Conservation (phyloP, 768 basidiomycete genomes). For the Suillus brevipes region DNA sequence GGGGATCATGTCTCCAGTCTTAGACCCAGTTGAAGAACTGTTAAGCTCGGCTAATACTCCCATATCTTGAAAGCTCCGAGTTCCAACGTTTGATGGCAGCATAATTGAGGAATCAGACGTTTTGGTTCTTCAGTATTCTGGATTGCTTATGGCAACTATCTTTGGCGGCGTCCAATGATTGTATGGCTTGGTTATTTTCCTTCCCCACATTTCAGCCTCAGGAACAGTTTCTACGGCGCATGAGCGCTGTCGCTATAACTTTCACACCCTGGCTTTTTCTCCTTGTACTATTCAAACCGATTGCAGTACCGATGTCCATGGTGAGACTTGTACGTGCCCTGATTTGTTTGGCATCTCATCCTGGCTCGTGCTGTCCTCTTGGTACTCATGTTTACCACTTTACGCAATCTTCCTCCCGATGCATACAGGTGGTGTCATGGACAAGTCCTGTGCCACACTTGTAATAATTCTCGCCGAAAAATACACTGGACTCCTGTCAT, state of each 20-base stretch:
- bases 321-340: not conserved
- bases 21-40: not conserved
- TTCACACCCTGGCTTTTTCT: constrained; percentile 1
- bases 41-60: not conserved
- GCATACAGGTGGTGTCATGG: not conserved
- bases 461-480: constrained; percentile 56
- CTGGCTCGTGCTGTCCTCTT: not conserved
- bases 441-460: not conserved
- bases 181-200: constrained; percentile 23
- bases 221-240: constrained; percentile 23
- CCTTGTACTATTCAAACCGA: too few relatives aligned
- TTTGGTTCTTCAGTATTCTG: not conserved
- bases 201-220: constrained; percentile 22
- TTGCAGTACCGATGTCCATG: too few relatives aligned
- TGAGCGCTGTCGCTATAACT: constrained; percentile 14
- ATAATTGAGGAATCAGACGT: not conserved
- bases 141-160: constrained; percentile 10
- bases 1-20: not conserved
- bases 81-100: not conserved
- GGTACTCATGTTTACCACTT: not conserved
- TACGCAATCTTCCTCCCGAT: not conserved
- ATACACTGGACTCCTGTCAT: constrained; percentile 60
- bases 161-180: constrained; percentile 33
- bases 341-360: not conserved
- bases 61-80: not conserved